Conservation (phyloP, 352 stramenopile genomes). For the Globisporangium apiculatum region DNA sequence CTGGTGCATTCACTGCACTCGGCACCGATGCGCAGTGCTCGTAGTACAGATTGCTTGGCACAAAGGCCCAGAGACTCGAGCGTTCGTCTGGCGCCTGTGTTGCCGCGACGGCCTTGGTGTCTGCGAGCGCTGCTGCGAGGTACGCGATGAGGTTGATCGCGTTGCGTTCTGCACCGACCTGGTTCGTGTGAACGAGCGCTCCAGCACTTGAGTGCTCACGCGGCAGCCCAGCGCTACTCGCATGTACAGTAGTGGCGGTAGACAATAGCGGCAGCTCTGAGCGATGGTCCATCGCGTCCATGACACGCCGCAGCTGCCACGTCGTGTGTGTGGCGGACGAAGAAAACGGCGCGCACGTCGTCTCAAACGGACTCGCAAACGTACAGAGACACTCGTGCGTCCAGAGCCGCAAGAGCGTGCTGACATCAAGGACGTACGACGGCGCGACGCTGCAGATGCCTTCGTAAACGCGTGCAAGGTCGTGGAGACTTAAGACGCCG, state of each 20-base stretch:
- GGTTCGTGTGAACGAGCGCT: background rate
- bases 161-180: slow-evolving; percentile 4
- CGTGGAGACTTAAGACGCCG: slow-evolving; percentile 31
- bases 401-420: slow-evolving; percentile 42
- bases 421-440: slow-evolving; percentile 26
- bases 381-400: slow-evolving; percentile 36
- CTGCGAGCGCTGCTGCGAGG: slow-evolving; percentile 1
- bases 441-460: slow-evolving; percentile 32
- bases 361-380: slow-evolving; percentile 18
- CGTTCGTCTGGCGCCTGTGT: background rate
- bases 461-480: slow-evolving; percentile 38
- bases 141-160: background rate
- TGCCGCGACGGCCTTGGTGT: background rate
- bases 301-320: slow-evolving; percentile 13
- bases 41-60: slow-evolving; percentile 20
- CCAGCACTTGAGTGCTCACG: background rate
- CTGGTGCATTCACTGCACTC: too few relatives aligned
- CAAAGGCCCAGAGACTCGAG: slow-evolving; percentile 21
- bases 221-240: background rate
- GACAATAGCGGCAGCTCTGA: background rate
- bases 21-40: slow-evolving; percentile 1
- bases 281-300: slow-evolving; percentile 15
- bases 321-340: slow-evolving; percentile 11
- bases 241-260: too few relatives aligned
- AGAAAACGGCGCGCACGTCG: background rate